These are phyloP conservation scores for Tolypocladium paradoxum DNA, from an alignment of 2,329 filamentous ascomycete genomes.

Conservation along the genomic window DNA sequence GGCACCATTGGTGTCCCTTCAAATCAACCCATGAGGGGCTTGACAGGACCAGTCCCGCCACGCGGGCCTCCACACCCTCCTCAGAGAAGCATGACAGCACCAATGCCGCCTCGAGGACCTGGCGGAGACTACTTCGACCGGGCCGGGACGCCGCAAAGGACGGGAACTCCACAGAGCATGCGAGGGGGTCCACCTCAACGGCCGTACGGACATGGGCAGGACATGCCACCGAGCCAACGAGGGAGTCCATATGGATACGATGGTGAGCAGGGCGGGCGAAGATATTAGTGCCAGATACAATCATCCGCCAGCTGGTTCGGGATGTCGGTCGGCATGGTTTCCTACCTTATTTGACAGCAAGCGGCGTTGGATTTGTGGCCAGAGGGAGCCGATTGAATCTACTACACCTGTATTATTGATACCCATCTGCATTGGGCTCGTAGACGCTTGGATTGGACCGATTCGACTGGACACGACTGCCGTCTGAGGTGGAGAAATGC, in stretches of 20 bases:
- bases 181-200: background rate
- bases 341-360: background rate
- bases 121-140: constrained; percentile 7
- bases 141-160: constrained; percentile 11
- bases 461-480: background rate
- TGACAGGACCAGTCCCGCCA: constrained; percentile 25
- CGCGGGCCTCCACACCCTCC: constrained; percentile 24
- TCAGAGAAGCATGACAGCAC: constrained; percentile 35
- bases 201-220: background rate
- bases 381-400: background rate
- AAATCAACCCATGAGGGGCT: constrained; percentile 22
- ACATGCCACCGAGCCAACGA: constrained; percentile 11
- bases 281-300: background rate
- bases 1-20: constrained; percentile 15
- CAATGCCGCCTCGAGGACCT: constrained; percentile 20
- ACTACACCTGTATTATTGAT: background rate
- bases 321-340: background rate
- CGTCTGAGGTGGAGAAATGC: background rate
- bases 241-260: constrained; percentile 25
- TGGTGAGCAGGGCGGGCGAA: constrained; percentile 18
- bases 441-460: background rate
- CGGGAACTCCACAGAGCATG: constrained; percentile 15
- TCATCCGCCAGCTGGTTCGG: background rate
- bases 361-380: background rate
- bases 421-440: background rate